phyloP scores from a whole-genome alignment of 306 rosid genomes.

The Glycine latifolia region DNA sequence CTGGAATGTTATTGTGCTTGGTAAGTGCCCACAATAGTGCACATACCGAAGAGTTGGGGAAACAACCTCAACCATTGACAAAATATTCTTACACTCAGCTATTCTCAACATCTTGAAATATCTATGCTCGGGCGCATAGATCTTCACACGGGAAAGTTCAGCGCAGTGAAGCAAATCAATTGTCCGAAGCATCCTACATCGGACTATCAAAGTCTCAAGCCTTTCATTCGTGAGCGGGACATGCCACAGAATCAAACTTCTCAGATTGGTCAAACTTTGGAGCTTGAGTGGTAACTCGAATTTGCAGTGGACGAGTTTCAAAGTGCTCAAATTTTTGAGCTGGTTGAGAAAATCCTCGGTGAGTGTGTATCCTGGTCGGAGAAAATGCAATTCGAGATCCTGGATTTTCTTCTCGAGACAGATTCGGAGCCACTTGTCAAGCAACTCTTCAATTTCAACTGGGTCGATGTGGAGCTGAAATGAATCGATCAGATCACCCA shows the following conservation, averaged over 20 bases:
- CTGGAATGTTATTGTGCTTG: not conserved
- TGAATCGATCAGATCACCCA: conserved; percentile 7
- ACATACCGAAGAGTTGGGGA: conserved; percentile 41
- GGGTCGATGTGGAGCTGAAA: conserved; percentile 47
- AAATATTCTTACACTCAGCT: not conserved
- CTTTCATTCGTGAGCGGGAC: not conserved
- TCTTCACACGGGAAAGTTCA: not conserved
- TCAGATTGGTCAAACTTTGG: not conserved
- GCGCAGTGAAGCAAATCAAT: conserved; percentile 37
- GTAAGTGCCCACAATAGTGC: conserved; percentile 22
- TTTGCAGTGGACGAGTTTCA: conserved; percentile 23
- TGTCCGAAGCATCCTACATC: conserved; percentile 34
- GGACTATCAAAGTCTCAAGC: not conserved
- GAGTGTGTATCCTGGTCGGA: not conserved
- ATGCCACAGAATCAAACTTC: not conserved
- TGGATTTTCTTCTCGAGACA: conserved; percentile 32
- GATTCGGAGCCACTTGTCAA: conserved; percentile 41
- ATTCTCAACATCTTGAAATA: conserved; percentile 45
- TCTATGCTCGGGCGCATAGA: not conserved
- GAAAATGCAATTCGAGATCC: conserved; percentile 39
- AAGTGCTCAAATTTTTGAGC: not conserved
- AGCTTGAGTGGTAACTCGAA: not conserved
- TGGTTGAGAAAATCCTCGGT: not conserved
- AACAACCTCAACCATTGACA: conserved; percentile 10
- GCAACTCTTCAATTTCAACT: fast-evolving